Evolutionary conservation across 2,329 filamentous ascomycete genomes (phyloP), one percentile per base, ranked within the genome.

Genomic region (Talaromyces sp.): DNA sequence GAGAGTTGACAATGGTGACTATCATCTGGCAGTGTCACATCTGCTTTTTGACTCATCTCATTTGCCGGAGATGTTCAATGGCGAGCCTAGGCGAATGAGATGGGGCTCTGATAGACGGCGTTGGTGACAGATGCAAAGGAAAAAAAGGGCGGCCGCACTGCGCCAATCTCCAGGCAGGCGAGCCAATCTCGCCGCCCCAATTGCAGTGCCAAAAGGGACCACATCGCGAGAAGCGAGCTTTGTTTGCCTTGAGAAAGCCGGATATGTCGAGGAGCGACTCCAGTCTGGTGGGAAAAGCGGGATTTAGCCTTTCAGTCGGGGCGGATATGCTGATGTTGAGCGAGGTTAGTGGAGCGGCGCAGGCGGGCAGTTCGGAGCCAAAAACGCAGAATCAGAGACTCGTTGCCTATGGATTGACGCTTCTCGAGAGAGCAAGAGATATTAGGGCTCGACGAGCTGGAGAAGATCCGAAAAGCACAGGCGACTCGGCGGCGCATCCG

Each of bases 51-150:
- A 30, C 28, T 17, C 28, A 10, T 53, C 17, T 19, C 8, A 53
- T 53, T 53, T 53, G 49, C 22, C 19, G 28, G 25, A 30, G 13
- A 30, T n/a, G 49, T 56, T 55, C 53, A 42, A 52, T 52, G 55
- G 49, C 27, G 22, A 32, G 55, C 30, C 52, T 42, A 57, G 42
- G n/a, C 61, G 61, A 63, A 63, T 63, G 55, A 33, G 36, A 57
- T n/a, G 42, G 25, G 47, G 15, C 54, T 27, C 55, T 47, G 53
- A 44, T 27, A 52, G 42, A 47, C 51, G 32, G 39, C 32, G 61
- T 63, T 63, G 61, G 61, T 63, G 61, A 63, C 54, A 63, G 56
- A 63, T 54, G 61, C 61, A 63, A 60, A 44, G 36, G 54, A 60
- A 60, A 53, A 47, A 36, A 51, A 56, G 30, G n/a, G 42, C 57